These are phyloP conservation scores for Gnaphalium uliginosum DNA, from an alignment of 129 eudicot genomes.

Conservation along the genomic window DNA sequence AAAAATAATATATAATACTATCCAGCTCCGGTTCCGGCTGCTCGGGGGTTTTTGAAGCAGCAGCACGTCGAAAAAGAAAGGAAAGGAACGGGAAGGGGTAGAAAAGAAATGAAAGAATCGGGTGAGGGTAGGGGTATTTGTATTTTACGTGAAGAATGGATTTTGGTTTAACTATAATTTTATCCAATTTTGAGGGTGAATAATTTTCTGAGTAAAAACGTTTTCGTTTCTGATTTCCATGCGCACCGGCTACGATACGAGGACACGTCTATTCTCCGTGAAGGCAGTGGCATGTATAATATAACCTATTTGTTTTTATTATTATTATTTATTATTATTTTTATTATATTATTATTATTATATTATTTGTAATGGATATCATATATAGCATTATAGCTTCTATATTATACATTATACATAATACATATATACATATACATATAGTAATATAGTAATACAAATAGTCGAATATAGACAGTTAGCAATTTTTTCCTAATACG, in stretches of 20 bases:
- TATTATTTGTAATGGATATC: no score
- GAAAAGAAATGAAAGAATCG: slow-evolving; percentile 1
- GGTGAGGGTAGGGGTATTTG: slow-evolving; percentile 10
- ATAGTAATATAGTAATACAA: no score
- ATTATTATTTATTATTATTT: no score
- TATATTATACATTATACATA: no score
- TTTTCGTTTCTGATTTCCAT: not conserved
- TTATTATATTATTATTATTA: no score
- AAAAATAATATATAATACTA: not conserved
- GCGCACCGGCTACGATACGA: not conserved
- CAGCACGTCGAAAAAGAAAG: slow-evolving; percentile 3
- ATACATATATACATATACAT: no score
- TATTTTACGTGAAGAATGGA: slow-evolving; percentile 26
- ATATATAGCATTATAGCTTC: no score
- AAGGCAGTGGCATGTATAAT: no score
- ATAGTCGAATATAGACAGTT: no score
- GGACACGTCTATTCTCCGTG: not conserved
- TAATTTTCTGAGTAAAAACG: not conserved
- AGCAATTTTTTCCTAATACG: no score
- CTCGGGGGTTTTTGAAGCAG: slow-evolving; percentile 21
- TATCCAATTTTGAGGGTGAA: slow-evolving; percentile 1
- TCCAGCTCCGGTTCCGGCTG: slow-evolving; percentile 20
- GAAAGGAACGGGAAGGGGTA: slow-evolving; percentile 9
- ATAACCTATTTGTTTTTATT: no score
- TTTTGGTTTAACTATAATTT: slow-evolving; percentile 23